Evolutionary conservation across 257 asterid genomes (phyloP), one percentile per base, ranked within the genome.

Genomic region (Verbena officinalis): DNA sequence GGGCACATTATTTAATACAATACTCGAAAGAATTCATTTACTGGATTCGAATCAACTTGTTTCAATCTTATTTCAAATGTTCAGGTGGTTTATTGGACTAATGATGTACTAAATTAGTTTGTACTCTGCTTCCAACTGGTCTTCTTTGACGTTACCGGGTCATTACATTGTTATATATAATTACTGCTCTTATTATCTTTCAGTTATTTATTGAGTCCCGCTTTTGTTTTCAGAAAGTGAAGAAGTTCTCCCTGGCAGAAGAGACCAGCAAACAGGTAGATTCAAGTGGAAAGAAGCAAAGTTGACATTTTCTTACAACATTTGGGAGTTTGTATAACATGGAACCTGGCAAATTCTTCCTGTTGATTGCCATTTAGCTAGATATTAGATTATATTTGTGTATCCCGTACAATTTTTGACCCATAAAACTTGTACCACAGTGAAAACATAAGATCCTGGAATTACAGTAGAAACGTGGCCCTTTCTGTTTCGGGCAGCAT

Each of bases 191-290:
- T 17, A 9, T 36, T 27, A 43, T n/a, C 15, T 59, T 19, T 38
- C 48, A 22, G 33, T 27, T 27, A 27, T 27, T 27, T 27, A 27
- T 27, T 27, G 33, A 5, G 33, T 27, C 5, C 5, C 5, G 2
- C 33, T 27, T 27, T 27, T 27, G 4, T 48, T 63, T 59, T 45
- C 77, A 82, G 87, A 82, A 82, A 67, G 87, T 82, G 81, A 82
- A 76, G 81, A 78, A 78, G 75, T 82, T 82, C 72, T 82, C 82
- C 59, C 78, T 78, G 46, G 84, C 74, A 21, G 82, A 75, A 38
- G 65, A 44, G 56, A 58, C 34, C 67, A 60, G 24, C 40, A 69
- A 75, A 64, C 50, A 60, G 59, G 42, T 75, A 23, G 80, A 78
- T 70, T 68, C 82, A 17, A 59, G 67, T 38, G 59, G 27, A 56